These are phyloP conservation scores for Boletus rex-veris DNA, from an alignment of 768 basidiomycete genomes.

Conservation along the genomic window DNA sequence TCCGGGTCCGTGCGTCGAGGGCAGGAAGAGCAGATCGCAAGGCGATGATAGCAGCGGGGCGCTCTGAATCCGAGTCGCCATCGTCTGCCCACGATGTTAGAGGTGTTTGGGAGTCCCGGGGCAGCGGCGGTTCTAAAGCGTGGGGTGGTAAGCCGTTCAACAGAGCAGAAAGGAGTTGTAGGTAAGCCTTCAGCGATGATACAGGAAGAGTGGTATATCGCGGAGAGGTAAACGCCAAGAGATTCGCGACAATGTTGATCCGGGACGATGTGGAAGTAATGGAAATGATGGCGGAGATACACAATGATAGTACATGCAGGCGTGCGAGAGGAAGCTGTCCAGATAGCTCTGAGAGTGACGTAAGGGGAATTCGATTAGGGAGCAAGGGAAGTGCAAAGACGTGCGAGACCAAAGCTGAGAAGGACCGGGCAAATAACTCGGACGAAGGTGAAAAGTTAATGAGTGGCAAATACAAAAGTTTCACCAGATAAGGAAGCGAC, in stretches of 20 bases:
- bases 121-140: constrained; percentile 46
- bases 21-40: constrained; percentile 34
- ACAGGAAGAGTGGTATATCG: constrained; percentile 51
- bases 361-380: constrained; percentile 67
- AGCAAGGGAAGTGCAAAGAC: constrained; percentile 75
- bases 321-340: constrained; percentile 56
- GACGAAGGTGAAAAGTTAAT: constrained; percentile 31
- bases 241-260: constrained; percentile 69
- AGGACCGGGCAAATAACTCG: constrained; percentile 23
- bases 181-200: constrained; percentile 47
- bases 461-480: constrained; percentile 26
- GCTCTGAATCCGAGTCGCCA: constrained; percentile 42
- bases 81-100: constrained; percentile 27
- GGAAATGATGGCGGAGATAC: constrained; percentile 29
- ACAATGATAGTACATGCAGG: constrained; percentile 33
- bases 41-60: constrained; percentile 33
- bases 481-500: constrained; percentile 29
- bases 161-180: constrained; percentile 49
- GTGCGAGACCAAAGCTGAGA: constrained; percentile 43
- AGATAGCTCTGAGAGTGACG: constrained; percentile 61
- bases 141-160: constrained; percentile 51
- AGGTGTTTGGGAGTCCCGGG: constrained; percentile 11
- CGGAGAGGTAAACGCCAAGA: constrained; percentile 60
- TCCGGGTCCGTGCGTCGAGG: constrained; percentile 57
- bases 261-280: constrained; percentile 30